Base-by-base conservation (phyloP, 257 asterid genomes). In the Cynanchum wilfordii region DNA sequence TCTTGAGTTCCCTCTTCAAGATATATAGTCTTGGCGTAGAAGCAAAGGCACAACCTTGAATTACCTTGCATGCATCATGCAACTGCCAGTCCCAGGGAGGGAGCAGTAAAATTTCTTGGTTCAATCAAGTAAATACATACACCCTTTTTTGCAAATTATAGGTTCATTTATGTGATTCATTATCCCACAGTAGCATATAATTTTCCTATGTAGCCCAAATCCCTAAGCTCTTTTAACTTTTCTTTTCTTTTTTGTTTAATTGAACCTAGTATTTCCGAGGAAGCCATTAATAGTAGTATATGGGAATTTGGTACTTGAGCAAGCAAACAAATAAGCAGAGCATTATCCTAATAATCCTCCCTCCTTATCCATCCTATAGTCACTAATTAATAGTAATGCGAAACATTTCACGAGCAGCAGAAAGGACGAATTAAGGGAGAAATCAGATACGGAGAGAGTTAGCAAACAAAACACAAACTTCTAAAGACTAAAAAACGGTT, bases 381-480 rank as follows among this genome's bases (percentile, higher is more conserved):
- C 3, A 27, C 22, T 6, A 2, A 67, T 17, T 51, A 69, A 20
- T 29, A 27, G 9, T 57, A 3, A 42, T 13, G 17, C 57, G 71
- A 70, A 62, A 73, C 75, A 62, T 54, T 62, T 40, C 68, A 78
- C 55, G 69, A 68, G 40, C 55, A 36, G 6, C 44, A 24, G 40
- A 52, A 47, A 74, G 27, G 20, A 38, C 30, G 52, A 54, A 25
- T 0, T 42, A 36, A 3, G n/a, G 66, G 15, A 33, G 42, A 25
- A 13, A n/a, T n/a, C n/a, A n/a, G n/a, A 6, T 36, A 36, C 5
- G 40, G 40, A 15, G 25, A 33, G 57, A 66, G 79, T 50, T 49
- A 71, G 66, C 83, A 72, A 80, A 72, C 70, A 72, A 72, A 79
- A 72, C 70, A 72, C 80, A 67, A 72, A 66, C 60, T 47, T 76